Evolutionary conservation across 495 filamentous ascomycete species (phyloP).

Genomic region (Aspergillus homomorphus): DNA sequence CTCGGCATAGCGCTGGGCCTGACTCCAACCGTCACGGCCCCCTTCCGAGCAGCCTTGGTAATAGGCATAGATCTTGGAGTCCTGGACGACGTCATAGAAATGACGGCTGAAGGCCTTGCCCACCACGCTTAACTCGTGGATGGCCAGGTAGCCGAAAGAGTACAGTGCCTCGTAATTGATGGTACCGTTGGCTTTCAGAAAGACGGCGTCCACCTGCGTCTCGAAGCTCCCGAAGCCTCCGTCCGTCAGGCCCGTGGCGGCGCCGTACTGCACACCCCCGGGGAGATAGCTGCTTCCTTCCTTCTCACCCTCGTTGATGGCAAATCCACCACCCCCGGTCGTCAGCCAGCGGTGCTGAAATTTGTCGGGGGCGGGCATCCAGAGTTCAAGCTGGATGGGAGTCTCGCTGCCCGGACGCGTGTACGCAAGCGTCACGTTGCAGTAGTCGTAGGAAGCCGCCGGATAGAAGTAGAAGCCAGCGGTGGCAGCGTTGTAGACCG

Average conservation of each 20-base stretch:
- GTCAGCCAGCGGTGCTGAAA: conserved; percentile 44
- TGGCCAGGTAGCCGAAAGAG: conserved; percentile 43
- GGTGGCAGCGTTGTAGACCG: conserved; percentile 31
- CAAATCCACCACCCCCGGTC: conserved; percentile 43
- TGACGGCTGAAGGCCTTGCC: conserved; percentile 31
- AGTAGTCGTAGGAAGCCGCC: conserved; percentile 28
- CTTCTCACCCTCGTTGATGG: conserved; percentile 39
- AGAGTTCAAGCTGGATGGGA: conserved; percentile 35
- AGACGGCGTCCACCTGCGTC: conserved; percentile 32
- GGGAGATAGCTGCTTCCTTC: no score
- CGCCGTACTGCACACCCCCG: conserved; percentile 42
- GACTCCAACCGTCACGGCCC: conserved; percentile 42
- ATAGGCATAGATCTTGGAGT: conserved; percentile 34
- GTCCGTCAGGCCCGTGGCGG: conserved; percentile 41
- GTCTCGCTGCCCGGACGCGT: conserved; percentile 36
- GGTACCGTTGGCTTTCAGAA: conserved; percentile 35
- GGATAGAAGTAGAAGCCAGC: conserved; percentile 24
- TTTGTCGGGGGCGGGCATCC: conserved; percentile 34
- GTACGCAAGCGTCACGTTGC: conserved; percentile 47
- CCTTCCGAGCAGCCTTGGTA: conserved; percentile 39
- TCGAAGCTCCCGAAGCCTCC: conserved; percentile 38
- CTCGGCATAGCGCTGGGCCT: conserved; percentile 50
- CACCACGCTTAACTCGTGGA: conserved; percentile 34
- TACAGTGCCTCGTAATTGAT: conserved; percentile 41
- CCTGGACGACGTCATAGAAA: conserved; percentile 31